Percentiles rank a stretch among this genome's conserved stretches.
Conservation (phyloP, 2,329 filamentous ascomycete genomes). For the Neurospora sp. region DNA sequence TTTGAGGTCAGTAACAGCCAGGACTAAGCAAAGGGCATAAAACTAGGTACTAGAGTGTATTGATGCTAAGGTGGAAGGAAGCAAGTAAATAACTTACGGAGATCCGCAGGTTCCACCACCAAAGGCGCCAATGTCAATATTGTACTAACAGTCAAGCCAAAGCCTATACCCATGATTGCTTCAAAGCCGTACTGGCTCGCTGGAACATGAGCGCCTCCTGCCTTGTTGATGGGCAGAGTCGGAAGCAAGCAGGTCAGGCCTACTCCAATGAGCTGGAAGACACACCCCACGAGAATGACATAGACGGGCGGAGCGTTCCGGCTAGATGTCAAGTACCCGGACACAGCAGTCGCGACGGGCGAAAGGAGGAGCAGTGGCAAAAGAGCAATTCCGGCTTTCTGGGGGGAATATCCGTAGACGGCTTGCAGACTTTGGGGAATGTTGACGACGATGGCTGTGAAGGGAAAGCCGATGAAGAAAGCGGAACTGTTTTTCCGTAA, state of each 20-base stretch:
- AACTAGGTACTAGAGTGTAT: neutral
- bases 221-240: neutral
- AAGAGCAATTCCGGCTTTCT: slow-evolving; percentile 24
- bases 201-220: slow-evolving; percentile 8
- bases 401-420: slow-evolving; percentile 21
- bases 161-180: slow-evolving; percentile 27
- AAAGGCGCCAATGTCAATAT: slow-evolving; percentile 23
- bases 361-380: slow-evolving; percentile 25
- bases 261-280: slow-evolving; percentile 24
- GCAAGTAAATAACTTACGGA: neutral
- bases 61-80: neutral
- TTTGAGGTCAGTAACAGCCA: neutral
- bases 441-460: slow-evolving; percentile 25
- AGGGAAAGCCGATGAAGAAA: slow-evolving; percentile 25
- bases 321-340: slow-evolving; percentile 20
- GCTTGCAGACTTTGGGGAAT: slow-evolving; percentile 27
- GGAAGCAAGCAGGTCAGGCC: slow-evolving; percentile 22
- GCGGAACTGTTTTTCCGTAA: slow-evolving; percentile 12
- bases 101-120: slow-evolving; percentile 17
- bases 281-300: slow-evolving; percentile 19
- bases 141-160: slow-evolving; percentile 24
- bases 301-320: slow-evolving; percentile 22
- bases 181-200: slow-evolving; percentile 24
- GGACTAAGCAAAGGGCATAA: neutral
- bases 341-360: slow-evolving; percentile 21